These are phyloP conservation scores for Phaeophleospora eucalypticola DNA, from an alignment of 2,329 filamentous ascomycete genomes.

Conservation along the genomic window DNA sequence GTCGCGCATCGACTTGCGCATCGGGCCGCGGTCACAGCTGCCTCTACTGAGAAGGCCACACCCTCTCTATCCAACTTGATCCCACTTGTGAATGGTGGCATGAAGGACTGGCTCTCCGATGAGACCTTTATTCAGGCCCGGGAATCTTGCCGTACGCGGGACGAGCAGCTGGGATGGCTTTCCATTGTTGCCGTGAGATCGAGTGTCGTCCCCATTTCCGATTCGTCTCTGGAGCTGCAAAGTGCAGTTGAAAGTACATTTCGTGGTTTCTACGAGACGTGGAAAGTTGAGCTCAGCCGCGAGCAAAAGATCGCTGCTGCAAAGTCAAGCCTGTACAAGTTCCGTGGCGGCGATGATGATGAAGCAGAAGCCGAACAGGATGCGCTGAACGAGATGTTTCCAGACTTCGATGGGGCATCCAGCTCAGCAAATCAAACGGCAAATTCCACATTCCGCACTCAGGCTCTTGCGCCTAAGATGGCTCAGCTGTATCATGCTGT, in stretches of 20 bases:
- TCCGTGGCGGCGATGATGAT: constrained; percentile 71
- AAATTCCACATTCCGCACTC: constrained; percentile 11
- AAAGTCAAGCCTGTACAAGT: constrained; percentile 75
- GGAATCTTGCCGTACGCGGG: constrained; percentile 11
- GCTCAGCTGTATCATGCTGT: constrained; percentile 21
- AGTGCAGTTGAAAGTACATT: constrained; percentile 63
- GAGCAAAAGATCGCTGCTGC: constrained; percentile 72
- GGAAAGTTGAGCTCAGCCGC: constrained; percentile 70
- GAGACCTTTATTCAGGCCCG: constrained; percentile 17
- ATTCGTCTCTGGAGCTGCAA: constrained; percentile 16
- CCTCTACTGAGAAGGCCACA: background rate
- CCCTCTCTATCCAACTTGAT: constrained; percentile 9
- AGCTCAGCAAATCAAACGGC: background rate
- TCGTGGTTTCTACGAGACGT: constrained; percentile 70
- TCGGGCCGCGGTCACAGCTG: background rate
- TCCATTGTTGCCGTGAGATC: constrained; percentile 19
- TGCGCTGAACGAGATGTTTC: constrained; percentile 78
- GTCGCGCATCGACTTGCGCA: constrained; percentile 18
- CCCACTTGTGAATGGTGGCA: constrained; percentile 22
- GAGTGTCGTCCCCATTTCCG: constrained; percentile 6
- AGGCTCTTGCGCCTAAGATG: constrained; percentile 23
- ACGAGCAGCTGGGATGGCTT: constrained; percentile 25
- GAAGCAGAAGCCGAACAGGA: constrained; percentile 69
- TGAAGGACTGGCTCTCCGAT: constrained; percentile 23
- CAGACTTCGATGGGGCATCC: constrained; percentile 58